Conservation (phyloP, 2,329 filamentous ascomycete species). For the Epichloe brachyelytri region DNA sequence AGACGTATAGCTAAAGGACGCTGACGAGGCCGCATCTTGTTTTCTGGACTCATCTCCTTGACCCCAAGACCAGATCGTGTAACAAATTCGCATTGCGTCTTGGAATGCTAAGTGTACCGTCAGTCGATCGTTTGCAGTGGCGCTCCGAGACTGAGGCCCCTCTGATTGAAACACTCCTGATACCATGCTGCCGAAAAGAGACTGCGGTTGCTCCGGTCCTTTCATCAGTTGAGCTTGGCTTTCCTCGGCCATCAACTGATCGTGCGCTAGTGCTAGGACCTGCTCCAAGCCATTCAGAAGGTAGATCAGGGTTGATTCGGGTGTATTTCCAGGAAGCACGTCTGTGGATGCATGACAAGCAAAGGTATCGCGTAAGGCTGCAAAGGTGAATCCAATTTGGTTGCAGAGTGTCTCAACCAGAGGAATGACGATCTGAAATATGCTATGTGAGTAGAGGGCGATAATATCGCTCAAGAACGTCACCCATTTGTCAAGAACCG, state of each 20-base stretch:
- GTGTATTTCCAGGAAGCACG: slow-evolving; percentile 20
- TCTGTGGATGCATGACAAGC: slow-evolving; percentile 12
- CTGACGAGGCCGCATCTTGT: slow-evolving; percentile 55
- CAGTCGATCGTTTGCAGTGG: slow-evolving; percentile 82
- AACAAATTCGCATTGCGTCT: slow-evolving; percentile 85
- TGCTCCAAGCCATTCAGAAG: slow-evolving; percentile 89
- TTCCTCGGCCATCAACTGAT: slow-evolving; percentile 67
- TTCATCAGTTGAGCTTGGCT: slow-evolving; percentile 55
- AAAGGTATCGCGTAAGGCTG: slow-evolving; percentile 55
- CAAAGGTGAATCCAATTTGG: slow-evolving; percentile 63
- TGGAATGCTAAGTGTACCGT: slow-evolving; percentile 95
- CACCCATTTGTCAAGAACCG: slow-evolving; percentile 85
- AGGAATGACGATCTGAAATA: slow-evolving; percentile 84
- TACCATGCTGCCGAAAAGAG: slow-evolving; percentile 90
- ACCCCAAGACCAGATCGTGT: slow-evolving; percentile 91
- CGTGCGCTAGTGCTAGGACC: slow-evolving; percentile 75
- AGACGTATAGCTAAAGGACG: slow-evolving; percentile 85
- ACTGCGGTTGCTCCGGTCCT: slow-evolving; percentile 68
- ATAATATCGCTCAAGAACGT: slow-evolving; percentile 71
- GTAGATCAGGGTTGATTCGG: slow-evolving; percentile 65
- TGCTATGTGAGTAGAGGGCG: slow-evolving; percentile 68
- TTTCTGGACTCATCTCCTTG: slow-evolving; percentile 43
- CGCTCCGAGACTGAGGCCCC: slow-evolving; percentile 59
- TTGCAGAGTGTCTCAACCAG: slow-evolving; percentile 80
- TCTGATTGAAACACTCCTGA: slow-evolving; percentile 81